These are phyloP conservation scores for Rhazya stricta DNA, from an alignment of 257 asterid genomes.

Conservation along the genomic window DNA sequence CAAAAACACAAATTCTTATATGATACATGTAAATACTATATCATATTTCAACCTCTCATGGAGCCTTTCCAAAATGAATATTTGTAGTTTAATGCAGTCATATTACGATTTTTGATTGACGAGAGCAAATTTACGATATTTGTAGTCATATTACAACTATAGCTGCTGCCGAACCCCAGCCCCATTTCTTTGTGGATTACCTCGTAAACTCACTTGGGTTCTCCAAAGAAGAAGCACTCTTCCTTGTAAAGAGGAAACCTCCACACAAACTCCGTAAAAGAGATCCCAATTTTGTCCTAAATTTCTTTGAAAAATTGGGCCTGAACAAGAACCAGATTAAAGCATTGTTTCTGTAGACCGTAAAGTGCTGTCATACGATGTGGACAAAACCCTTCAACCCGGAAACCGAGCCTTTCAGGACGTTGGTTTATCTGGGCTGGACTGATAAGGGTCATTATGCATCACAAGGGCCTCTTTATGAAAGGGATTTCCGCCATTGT, in stretches of 20 bases:
- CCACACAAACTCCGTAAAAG: background rate
- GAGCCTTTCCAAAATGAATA: too few species aligned
- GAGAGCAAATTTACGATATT: too few species aligned
- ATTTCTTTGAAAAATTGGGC: conserved; percentile 13
- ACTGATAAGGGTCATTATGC: background rate
- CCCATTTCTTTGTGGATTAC: background rate
- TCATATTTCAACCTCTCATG: too few species aligned
- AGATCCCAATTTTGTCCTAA: conserved; percentile 11
- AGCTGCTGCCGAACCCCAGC: background rate
- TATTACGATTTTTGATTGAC: too few species aligned
- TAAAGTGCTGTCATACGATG: background rate
- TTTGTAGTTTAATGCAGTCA: too few species aligned
- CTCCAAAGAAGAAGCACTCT: conserved; percentile 18
- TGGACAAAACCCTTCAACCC: conserved; percentile 17
- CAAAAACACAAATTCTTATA: too few species aligned
- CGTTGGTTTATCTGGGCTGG: conserved; percentile 18
- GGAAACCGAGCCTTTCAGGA: conserved; percentile 12
- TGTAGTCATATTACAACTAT: too few species aligned
- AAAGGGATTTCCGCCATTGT: background rate
- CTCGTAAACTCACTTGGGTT: conserved; percentile 18
- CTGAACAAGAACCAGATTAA: conserved; percentile 15
- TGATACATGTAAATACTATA: too few species aligned
- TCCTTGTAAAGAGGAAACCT: conserved; percentile 7
- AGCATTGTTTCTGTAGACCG: conserved; percentile 11
- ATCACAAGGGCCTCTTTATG: background rate